phyloP scores from a whole-genome alignment of 257 asterid genomes.

The Rauvolfia tetraphylla region DNA sequence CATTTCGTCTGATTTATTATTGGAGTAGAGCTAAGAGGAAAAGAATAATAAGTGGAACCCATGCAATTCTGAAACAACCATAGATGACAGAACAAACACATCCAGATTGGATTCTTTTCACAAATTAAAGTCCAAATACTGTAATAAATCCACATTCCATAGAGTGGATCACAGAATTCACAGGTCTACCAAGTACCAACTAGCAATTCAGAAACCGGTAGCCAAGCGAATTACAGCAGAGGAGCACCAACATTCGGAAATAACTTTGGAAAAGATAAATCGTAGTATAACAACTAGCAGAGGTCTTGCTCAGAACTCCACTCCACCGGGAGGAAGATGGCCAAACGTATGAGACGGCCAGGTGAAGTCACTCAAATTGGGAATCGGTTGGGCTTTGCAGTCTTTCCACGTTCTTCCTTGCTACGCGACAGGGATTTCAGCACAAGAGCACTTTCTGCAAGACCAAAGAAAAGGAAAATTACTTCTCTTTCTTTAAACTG shows the following conservation, averaged over 20 bases:
- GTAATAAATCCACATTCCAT: too few relatives aligned
- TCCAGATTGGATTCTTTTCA: too few relatives aligned
- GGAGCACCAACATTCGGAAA: neutral
- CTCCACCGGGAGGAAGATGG: neutral
- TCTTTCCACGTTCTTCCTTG: neutral
- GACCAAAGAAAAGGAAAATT: neutral
- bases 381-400: neutral
- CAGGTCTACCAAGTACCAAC: neutral
- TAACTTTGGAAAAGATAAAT: neutral
- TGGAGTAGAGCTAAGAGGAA: too few relatives aligned
- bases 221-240: neutral
- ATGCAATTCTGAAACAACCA: too few relatives aligned
- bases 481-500: neutral
- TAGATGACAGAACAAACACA: too few relatives aligned
- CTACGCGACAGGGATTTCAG: neutral
- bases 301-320: neutral
- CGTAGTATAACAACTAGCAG: neutral
- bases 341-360: slow-evolving; percentile 5
- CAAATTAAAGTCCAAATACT: too few relatives aligned
- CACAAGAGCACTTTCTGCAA: slow-evolving; percentile 11
- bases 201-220: neutral
- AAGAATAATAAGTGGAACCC: too few relatives aligned
- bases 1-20: too few relatives aligned
- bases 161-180: neutral
- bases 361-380: slow-evolving; percentile 1